A percentile compares a stretch with the other conserved stretches of the same genome.
These are phyloP conservation scores for Bryoglossum gracile DNA, from an alignment of 495 filamentous ascomycete genomes.

Conservation along the genomic window DNA sequence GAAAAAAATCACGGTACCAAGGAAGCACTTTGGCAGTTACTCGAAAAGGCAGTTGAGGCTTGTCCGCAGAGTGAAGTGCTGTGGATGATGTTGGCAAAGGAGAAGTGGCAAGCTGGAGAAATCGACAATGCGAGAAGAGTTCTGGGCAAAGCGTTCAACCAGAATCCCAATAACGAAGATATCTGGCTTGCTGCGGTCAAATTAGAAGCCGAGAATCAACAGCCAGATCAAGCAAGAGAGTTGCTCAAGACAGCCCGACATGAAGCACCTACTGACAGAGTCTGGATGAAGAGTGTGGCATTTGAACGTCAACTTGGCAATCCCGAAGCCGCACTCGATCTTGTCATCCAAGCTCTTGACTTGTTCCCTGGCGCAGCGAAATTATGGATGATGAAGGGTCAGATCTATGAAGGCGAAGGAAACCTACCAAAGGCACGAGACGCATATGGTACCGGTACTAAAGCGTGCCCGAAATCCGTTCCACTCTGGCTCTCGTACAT, in stretches of 20 bases:
- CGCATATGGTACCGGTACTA: constrained; percentile 82
- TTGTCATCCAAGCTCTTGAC: constrained; percentile 79
- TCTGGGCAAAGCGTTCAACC: constrained; percentile 79
- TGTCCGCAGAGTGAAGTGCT: constrained; percentile 84
- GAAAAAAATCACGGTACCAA: constrained; percentile 85
- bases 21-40: constrained; percentile 71
- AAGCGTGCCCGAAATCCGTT: constrained; percentile 74
- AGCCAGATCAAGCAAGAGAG: constrained; percentile 71
- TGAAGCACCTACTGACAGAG: constrained; percentile 86
- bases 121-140: constrained; percentile 78
- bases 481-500: constrained; percentile 85
- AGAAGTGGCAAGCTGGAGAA: constrained; percentile 82
- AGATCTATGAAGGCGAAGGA: constrained; percentile 79
- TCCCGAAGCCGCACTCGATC: constrained; percentile 69
- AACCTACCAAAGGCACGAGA: constrained; percentile 81
- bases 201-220: constrained; percentile 78
- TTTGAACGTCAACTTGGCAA: constrained; percentile 84
- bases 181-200: constrained; percentile 96
- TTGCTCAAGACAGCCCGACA: constrained; percentile 73
- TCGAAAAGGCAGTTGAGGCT: constrained; percentile 90
- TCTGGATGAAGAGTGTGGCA: constrained; percentile 91
- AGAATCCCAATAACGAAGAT: constrained; percentile 92
- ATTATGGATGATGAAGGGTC: constrained; percentile 97
- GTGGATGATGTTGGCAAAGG: constrained; percentile 93
- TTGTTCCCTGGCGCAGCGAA: constrained; percentile 83